phyloP scores from a whole-genome alignment of 805 yeast genomes.

The Cyberlindnera mississippiensis region DNA sequence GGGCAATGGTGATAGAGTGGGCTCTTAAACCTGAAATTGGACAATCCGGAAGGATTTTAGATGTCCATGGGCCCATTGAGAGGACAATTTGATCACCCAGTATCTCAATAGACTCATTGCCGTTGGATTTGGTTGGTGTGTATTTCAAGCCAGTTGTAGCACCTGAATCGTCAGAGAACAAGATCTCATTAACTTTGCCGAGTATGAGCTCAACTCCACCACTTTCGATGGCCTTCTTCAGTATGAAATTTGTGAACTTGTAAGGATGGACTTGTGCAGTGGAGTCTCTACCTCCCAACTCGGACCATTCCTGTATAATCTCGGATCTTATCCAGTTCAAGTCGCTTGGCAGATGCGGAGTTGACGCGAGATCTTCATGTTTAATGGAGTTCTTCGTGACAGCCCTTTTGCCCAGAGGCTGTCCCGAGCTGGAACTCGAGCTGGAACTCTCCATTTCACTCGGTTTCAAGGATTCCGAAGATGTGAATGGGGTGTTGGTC shows the following conservation, averaged over 20 bases:
- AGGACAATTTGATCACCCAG: conserved; percentile 75
- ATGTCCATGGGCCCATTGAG: conserved; percentile 96
- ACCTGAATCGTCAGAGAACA: conserved; percentile 58
- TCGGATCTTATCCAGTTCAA: conserved; percentile 73
- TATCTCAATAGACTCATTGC: conserved; percentile 41
- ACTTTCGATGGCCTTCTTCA: conserved; percentile 74
- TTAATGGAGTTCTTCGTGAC: conserved; percentile 33
- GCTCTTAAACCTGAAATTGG: conserved; percentile 94
- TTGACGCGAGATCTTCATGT: conserved; percentile 21
- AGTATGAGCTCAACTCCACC: conserved; percentile 81
- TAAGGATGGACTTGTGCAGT: conserved; percentile 98
- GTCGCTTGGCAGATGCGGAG: conserved; percentile 48
- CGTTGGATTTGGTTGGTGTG: conserved; percentile 32
- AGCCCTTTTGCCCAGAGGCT: conserved; percentile 30
- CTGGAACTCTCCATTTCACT: conserved; percentile 15
- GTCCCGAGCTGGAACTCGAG: conserved; percentile 16
- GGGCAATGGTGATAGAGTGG: conserved; percentile 88
- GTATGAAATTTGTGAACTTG: conserved; percentile 80
- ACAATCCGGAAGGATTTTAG: conserved; percentile 83
- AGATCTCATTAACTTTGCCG: conserved; percentile 76
- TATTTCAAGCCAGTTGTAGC: conserved; percentile 72
- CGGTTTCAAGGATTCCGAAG: conserved; percentile 14
- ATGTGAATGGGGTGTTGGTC: conserved; percentile 14
- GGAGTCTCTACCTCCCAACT: conserved; percentile 76
- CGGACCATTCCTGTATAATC: conserved; percentile 67